phyloP scores from a whole-genome alignment of 164 flowering plant genomes.

The Berberis vulgaris region DNA sequence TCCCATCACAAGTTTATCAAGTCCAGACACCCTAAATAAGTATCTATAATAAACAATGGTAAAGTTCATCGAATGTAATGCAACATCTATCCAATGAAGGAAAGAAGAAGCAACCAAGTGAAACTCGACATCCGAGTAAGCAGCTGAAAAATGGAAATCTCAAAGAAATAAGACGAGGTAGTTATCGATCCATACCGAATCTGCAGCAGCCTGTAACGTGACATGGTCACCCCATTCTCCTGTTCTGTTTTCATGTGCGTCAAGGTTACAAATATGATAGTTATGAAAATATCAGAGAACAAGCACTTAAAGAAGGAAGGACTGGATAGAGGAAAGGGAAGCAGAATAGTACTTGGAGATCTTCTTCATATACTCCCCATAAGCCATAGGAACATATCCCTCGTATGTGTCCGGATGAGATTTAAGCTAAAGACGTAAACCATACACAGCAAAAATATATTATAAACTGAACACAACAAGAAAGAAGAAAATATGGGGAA shows the following conservation, averaged over 20 bases:
- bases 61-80: too few relatives aligned
- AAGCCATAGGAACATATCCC: constrained; percentile 89
- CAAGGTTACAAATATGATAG: constrained; percentile 6
- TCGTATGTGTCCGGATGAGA: constrained; percentile 53
- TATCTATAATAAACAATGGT: too few relatives aligned
- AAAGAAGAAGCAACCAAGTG: background rate
- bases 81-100: too few relatives aligned
- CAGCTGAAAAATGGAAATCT: background rate
- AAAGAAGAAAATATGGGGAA: too few relatives aligned
- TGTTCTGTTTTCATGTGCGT: constrained; percentile 34
- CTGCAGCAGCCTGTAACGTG: constrained; percentile 90
- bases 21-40: too few relatives aligned
- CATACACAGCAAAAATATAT: too few relatives aligned
- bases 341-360: constrained; percentile 51
- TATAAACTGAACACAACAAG: too few relatives aligned
- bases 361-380: constrained; percentile 68
- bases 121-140: background rate
- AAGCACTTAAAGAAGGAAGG: background rate
- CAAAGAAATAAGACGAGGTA: background rate
- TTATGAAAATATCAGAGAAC: background rate
- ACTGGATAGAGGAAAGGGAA: background rate
- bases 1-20: too few relatives aligned
- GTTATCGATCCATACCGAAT: constrained; percentile 44
- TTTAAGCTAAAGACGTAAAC: constrained; percentile 44
- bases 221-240: constrained; percentile 99